Conservation (phyloP, 2,329 filamentous ascomycete species). For the Alternaria arborescens region DNA sequence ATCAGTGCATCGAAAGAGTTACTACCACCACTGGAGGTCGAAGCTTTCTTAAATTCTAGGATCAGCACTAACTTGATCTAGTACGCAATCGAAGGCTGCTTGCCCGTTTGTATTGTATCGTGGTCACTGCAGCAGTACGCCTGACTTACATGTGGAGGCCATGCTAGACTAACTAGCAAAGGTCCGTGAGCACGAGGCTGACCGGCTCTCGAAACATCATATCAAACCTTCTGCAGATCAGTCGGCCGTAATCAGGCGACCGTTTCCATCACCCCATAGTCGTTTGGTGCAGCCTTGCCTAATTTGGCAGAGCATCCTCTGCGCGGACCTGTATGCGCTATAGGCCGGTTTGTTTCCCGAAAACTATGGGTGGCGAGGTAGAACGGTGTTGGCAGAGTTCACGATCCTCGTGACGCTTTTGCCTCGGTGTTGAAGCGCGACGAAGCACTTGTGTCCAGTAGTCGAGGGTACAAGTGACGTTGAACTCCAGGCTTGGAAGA, state of each 20-base stretch:
- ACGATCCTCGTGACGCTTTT: slow-evolving; percentile 26
- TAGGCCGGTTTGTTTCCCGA: slow-evolving; percentile 1
- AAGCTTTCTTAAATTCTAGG: background rate
- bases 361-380: slow-evolving; percentile 2
- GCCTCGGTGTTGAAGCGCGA: slow-evolving; percentile 26
- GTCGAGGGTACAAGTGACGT: slow-evolving; percentile 6
- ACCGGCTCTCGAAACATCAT: slow-evolving; percentile 4
- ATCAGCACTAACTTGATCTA: slow-evolving; percentile 4
- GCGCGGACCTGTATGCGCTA: background rate
- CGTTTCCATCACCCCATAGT: background rate
- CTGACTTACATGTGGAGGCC: slow-evolving; percentile 4
- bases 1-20: background rate
- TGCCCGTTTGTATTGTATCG: background rate
- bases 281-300: slow-evolving; percentile 2
- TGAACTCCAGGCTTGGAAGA: background rate
- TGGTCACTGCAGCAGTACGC: background rate
- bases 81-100: background rate
- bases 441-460: slow-evolving; percentile 8
- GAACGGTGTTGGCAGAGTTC: slow-evolving; percentile 10
- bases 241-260: slow-evolving; percentile 9
- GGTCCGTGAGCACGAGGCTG: slow-evolving; percentile 6
- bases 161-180: slow-evolving; percentile 5
- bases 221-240: slow-evolving; percentile 1
- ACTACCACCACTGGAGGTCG: background rate
- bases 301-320: slow-evolving; percentile 1